Evolutionary conservation across 2,329 filamentous ascomycete species (phyloP), one percentile per base, ranked within the genome.

Genomic region (Xylaria sp.): DNA sequence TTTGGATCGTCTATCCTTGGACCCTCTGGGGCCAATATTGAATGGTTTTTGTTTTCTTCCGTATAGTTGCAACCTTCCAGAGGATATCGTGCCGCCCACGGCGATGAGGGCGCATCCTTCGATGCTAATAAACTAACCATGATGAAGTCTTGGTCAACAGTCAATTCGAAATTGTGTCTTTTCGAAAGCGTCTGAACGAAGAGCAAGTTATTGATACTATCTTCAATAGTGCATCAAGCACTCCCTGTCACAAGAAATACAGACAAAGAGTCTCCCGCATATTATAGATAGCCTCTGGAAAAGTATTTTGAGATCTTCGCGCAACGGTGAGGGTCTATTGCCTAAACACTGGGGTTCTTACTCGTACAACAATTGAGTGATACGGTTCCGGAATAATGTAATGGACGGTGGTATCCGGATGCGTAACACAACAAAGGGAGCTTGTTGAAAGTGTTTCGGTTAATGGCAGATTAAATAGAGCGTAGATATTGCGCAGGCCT

Each of bases 1-100:
- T 60, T 67, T 39, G 65, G 60, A 48, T 67, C 15, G 15, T 30
- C 15, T 60, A 67, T 46, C 23, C 18, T 46, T 7, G 65, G 65
- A 32, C 20, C 18, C 9, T 12, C 9, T 4, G 60, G 60, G 2
- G 60, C 60, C 1, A 67, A n/a, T 39, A 20, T 1, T 8, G 65
- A 67, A 55, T 53, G 65, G 8, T 67, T 67, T 25, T 0, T 36
- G 4, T 59, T 28, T 28, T 3, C 28, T 8, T 7, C 23, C 18
- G 15, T 30, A 23, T 20, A 32, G 9, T 15, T 41, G 13, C n/a
- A 7, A 12, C 12, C 1, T n/a, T 15, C 3, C 6, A 39, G 1
- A 13, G 55, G 36, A 9, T 39, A 67, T 30, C 65, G 52, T 32
- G 20, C 10, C 10, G 60, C 65, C 65, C 65, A 67, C 13, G 65